Evolutionary conservation across 2,329 filamentous ascomycete genomes (phyloP).

Genomic region (Pseudogymnoascus sp.): DNA sequence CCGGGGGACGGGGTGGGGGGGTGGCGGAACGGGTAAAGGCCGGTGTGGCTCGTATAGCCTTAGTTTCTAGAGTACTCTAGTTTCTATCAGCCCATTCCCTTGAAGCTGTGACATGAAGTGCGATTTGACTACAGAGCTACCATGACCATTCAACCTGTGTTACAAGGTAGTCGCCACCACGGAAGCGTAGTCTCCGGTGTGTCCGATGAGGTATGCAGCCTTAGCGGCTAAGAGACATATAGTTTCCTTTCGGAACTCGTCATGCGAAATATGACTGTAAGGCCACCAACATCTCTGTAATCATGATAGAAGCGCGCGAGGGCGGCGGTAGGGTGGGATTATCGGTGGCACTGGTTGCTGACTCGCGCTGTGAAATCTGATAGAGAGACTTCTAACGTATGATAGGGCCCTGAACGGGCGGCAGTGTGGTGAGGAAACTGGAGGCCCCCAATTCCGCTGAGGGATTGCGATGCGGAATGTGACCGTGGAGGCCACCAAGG

Average conservation of each 20-base stretch:
- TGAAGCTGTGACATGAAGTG: neutral
- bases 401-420: no score
- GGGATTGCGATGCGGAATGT: neutral
- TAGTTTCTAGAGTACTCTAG: no score
- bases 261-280: neutral
- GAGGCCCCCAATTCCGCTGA: neutral
- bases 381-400: no score
- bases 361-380: no score
- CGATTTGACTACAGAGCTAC: neutral
- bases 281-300: neutral
- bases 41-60: no score
- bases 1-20: no score
- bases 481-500: neutral
- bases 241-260: neutral
- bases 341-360: no score
- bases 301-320: neutral
- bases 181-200: neutral
- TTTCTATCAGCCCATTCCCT: neutral
- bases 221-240: neutral
- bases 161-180: neutral
- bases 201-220: neutral
- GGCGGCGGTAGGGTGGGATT: no score
- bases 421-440: no score
- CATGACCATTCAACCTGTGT: neutral
- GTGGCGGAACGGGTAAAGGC: neutral